These are phyloP conservation scores for Kodamaea sagamina DNA, from an alignment of 805 yeast genomes.

Conservation along the genomic window DNA sequence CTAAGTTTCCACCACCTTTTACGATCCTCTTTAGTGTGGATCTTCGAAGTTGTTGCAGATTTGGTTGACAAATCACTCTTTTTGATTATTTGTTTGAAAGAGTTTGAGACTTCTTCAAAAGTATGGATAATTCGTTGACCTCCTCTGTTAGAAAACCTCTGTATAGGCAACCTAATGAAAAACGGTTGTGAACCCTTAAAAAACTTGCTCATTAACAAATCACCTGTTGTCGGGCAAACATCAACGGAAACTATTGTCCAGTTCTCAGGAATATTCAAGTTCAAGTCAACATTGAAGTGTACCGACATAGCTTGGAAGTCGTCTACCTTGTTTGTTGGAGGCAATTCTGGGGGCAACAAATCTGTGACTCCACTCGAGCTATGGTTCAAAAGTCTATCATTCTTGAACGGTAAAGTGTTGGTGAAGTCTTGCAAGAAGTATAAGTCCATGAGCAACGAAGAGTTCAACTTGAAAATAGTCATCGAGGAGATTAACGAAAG, in stretches of 20 bases:
- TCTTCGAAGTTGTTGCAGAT: constrained; percentile 49
- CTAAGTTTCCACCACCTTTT: constrained; percentile 79
- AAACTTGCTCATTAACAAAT: constrained; percentile 54
- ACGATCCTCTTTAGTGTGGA: constrained; percentile 60
- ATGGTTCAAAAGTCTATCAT: constrained; percentile 22
- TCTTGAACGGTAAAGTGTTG: constrained; percentile 22
- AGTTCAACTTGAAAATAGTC: constrained; percentile 20
- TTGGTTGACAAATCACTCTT: constrained; percentile 65
- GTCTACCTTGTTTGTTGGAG: constrained; percentile 1
- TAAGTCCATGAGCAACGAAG: constrained; percentile 17
- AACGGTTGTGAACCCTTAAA: constrained; percentile 39
- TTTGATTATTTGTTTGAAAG: constrained; percentile 48
- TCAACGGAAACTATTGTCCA: constrained; percentile 69
- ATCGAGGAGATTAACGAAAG: constrained; percentile 23
- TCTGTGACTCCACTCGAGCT: constrained; percentile 14
- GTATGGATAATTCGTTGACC: constrained; percentile 33
- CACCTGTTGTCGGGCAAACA: constrained; percentile 56
- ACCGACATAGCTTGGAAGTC: constrained; percentile 7
- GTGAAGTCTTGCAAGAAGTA: constrained; percentile 25
- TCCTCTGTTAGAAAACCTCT: constrained; percentile 48
- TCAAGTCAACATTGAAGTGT: constrained; percentile 16
- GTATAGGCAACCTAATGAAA: constrained; percentile 60
- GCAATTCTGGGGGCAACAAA: constrained; percentile 12
- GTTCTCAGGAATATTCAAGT: constrained; percentile 36
- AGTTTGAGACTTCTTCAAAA: constrained; percentile 41